Base-by-base conservation (phyloP, 2,329 filamentous ascomycete genomes). In the Saccharata proteae region DNA sequence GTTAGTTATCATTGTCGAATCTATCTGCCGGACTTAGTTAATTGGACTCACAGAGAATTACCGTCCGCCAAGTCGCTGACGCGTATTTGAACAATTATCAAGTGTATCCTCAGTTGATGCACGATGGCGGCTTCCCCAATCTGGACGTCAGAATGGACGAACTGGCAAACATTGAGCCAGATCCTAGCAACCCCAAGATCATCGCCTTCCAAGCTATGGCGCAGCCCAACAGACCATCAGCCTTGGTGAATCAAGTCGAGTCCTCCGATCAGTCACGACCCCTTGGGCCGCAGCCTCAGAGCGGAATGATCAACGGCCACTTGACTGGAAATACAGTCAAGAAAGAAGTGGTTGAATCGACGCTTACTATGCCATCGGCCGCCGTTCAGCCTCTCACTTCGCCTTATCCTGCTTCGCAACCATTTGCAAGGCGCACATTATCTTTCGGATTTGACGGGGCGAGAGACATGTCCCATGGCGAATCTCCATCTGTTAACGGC, bases 31-130 rank as follows among this genome's bases (percentile, higher is more conserved):
- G 9, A 14, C 6, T 10, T 33, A 40, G 20, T 22, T 38, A 5
- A 23, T 10, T 4, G 9, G 14, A n/a, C 5, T 10, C 16, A 16
- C 28, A 50, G 44, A 48, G 46, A 41, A 43, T 46, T 3, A 32
- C 40, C 2, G 33, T 46, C 6, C 26, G 41, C 9, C 44, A 38
- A 24, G 38, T 51, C 15, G 16, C 32, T 4, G 26, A 41, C n/a
- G 37, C 39, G 5, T 48, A 44, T 30, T 22, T n/a, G 20, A 8
- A 22, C 20, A 8, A 22, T 22, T 22, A 22, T n/a, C 20, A 22
- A n/a, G 8, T 22, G n/a, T n/a, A n/a, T n/a, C n/a, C n/a, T n/a
- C n/a, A n/a, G n/a, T n/a, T n/a, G n/a, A n/a, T n/a, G n/a, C n/a
- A n/a, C n/a, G n/a, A n/a, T n/a, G n/a, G n/a, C n/a, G 20, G n/a